phyloP scores from a whole-genome alignment of 2,329 filamentous ascomycete genomes.

The Oidium heveae region DNA sequence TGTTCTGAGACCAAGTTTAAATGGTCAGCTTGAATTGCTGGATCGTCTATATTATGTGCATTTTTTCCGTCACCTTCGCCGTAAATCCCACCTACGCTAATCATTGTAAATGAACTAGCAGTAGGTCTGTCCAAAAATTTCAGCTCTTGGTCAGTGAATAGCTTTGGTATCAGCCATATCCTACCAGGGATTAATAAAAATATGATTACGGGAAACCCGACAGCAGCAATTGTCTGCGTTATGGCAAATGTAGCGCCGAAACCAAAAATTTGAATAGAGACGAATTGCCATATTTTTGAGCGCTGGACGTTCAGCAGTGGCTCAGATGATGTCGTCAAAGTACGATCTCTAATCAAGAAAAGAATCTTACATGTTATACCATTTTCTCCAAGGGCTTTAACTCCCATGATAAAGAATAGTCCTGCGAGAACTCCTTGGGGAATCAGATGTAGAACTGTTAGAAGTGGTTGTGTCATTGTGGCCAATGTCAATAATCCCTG shows the following conservation, averaged over 20 bases:
- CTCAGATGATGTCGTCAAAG: constrained; percentile 31
- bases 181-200: constrained; percentile 9
- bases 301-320: constrained; percentile 38
- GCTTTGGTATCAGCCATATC: constrained; percentile 17
- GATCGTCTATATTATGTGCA: neutral
- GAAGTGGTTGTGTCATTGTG: constrained; percentile 52
- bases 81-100: constrained; percentile 12
- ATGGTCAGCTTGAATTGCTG: neutral
- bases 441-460: constrained; percentile 50
- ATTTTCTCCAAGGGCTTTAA: constrained; percentile 52
- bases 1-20: neutral
- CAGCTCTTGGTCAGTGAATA: constrained; percentile 10
- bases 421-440: constrained; percentile 59
- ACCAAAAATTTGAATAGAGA: constrained; percentile 38
- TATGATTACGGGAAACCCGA: constrained; percentile 37
- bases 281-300: constrained; percentile 44
- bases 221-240: constrained; percentile 59
- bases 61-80: constrained; percentile 12
- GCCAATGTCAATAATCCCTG: constrained; percentile 56
- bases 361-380: constrained; percentile 53
- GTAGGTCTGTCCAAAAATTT: constrained; percentile 36
- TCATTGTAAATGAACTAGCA: constrained; percentile 20
- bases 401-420: constrained; percentile 66
- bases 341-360: constrained; percentile 38
- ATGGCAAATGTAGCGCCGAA: constrained; percentile 64